Conservation (phyloP, 148 eudicot species). For the Fagopyrum homotropicum region DNA sequence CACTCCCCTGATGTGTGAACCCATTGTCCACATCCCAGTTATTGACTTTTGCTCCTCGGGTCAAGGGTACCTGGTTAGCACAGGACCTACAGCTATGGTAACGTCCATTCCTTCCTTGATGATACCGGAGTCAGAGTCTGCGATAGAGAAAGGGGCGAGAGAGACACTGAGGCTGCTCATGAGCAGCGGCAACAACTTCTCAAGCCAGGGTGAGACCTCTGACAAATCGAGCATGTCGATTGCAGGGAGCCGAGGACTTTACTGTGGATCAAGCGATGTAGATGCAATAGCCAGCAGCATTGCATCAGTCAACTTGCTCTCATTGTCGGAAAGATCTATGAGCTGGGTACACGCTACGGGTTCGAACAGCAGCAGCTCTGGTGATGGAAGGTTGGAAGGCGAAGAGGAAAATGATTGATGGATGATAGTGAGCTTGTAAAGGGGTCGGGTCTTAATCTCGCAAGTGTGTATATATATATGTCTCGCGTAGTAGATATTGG, state of each 20-base stretch:
- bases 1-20: slow-evolving; percentile 77
- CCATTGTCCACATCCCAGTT: slow-evolving; percentile 83
- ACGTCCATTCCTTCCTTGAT: slow-evolving; percentile 53
- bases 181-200: slow-evolving; percentile 26
- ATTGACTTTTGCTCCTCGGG: slow-evolving; percentile 87
- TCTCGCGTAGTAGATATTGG: too few relatives aligned
- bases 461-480: too few relatives aligned
- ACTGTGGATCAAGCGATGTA: slow-evolving; percentile 51
- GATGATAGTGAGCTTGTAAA: too few relatives aligned
- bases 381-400: neutral
- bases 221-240: slow-evolving; percentile 38
- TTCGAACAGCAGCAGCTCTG: neutral
- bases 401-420: too few relatives aligned
- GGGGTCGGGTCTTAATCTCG: too few relatives aligned
- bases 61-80: slow-evolving; percentile 78
- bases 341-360: neutral
- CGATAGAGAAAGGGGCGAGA: slow-evolving; percentile 66
- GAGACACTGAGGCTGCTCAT: slow-evolving; percentile 78
- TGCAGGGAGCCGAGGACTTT: slow-evolving; percentile 70
- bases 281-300: slow-evolving; percentile 24
- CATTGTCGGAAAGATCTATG: slow-evolving; percentile 31
- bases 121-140: slow-evolving; percentile 48
- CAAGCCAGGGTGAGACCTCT: slow-evolving; percentile 38
- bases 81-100: slow-evolving; percentile 53
- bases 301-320: slow-evolving; percentile 40